Conservation (phyloP, 371 early-diverging fungal species). For the Nematocida displodere region DNA sequence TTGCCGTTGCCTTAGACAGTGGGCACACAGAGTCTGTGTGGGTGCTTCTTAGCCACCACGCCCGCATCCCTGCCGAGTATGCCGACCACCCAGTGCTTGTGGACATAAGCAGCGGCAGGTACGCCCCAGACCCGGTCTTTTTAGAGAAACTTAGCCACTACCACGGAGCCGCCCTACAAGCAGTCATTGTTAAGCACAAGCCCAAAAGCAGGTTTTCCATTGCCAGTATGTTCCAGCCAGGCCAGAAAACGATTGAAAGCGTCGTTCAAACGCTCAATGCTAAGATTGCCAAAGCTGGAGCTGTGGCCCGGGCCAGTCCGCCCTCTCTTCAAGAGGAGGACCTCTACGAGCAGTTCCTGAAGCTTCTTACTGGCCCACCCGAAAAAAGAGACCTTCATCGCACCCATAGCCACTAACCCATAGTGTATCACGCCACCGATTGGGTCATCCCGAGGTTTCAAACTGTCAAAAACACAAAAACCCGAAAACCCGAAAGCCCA, state of each 20-base stretch:
- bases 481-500: too few relatives aligned
- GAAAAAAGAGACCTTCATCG: too few relatives aligned
- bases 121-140: background rate
- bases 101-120: conserved; percentile 12
- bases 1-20: conserved; percentile 10
- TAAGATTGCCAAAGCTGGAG: conserved; percentile 7
- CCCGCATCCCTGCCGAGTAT: background rate
- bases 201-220: conserved; percentile 36
- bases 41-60: conserved; percentile 17
- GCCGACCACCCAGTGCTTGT: conserved; percentile 12
- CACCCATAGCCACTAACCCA: too few relatives aligned
- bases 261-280: conserved; percentile 8
- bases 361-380: background rate
- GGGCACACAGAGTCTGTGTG: conserved; percentile 11
- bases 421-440: too few relatives aligned
- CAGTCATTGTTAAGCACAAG: conserved; percentile 34
- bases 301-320: background rate
- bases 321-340: conserved; percentile 15
- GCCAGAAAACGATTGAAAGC: background rate
- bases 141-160: conserved; percentile 29
- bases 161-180: conserved; percentile 15
- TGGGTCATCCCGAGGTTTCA: too few relatives aligned
- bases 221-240: conserved; percentile 11
- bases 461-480: too few relatives aligned
- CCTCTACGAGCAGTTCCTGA: conserved; percentile 28